phyloP scores from a whole-genome alignment of 192 early-diverging fungal genomes.

The Cetraspora pellucida region DNA sequence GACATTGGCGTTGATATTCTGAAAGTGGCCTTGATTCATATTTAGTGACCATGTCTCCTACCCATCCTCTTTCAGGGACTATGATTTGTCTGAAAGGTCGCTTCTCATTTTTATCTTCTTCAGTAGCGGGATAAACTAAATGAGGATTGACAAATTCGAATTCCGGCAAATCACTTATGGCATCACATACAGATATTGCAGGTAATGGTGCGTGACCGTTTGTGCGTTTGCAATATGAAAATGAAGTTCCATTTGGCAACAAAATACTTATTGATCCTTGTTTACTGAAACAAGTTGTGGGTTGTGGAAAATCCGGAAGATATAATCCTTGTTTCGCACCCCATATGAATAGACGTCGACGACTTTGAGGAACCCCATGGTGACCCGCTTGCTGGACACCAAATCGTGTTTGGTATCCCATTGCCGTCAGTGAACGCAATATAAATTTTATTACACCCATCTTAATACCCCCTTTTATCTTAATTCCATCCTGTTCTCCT shows the following conservation, averaged over 20 bases:
- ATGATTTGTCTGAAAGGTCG: conserved; percentile 28
- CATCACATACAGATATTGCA: conserved; percentile 61
- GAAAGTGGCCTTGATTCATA: conserved; percentile 49
- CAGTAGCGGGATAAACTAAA: conserved; percentile 43
- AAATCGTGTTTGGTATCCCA: conserved; percentile 71
- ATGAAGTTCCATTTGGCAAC: conserved; percentile 46
- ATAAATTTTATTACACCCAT: conserved; percentile 73
- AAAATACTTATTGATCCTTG: conserved; percentile 45
- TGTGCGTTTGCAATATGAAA: conserved; percentile 47
- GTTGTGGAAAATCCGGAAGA: conserved; percentile 62
- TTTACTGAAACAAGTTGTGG: conserved; percentile 55
- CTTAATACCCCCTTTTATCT: conserved; percentile 58
- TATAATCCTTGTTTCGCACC: conserved; percentile 54
- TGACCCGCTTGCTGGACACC: conserved; percentile 66
- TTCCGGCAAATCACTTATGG: conserved; percentile 68
- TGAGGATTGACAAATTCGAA: conserved; percentile 68
- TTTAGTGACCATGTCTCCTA: conserved; percentile 47
- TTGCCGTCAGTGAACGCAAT: conserved; percentile 58
- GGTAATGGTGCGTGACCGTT: conserved; percentile 58
- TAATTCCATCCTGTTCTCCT: conserved; percentile 55
- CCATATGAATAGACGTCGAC: conserved; percentile 69
- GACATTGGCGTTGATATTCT: conserved; percentile 55
- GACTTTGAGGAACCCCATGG: conserved; percentile 65
- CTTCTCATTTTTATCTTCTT: conserved; percentile 34
- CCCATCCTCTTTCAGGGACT: conserved; percentile 38